Base-by-base conservation (phyloP, 352 stramenopile species). In the Phytophthora pinifolia region DNA sequence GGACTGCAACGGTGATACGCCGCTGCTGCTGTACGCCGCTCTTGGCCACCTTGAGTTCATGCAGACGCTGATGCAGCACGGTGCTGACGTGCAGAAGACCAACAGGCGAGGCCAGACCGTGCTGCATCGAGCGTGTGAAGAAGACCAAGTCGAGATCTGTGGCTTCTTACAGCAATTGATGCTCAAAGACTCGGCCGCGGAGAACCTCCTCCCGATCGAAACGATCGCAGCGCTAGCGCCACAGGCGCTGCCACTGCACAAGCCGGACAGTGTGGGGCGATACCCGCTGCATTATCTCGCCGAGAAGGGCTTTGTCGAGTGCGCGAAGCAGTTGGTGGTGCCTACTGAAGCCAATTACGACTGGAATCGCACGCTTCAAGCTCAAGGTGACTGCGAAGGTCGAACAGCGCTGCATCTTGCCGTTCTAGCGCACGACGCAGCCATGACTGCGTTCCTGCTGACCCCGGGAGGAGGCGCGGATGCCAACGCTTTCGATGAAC, bases 111-210 rank as follows among this genome's bases (percentile, higher is more conserved):
- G 62, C 1, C 62, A 72, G 30, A 88, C 73, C 12, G 72, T 76
- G 2, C 56, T 89, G n/a, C 78, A 91, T 64, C 62, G 59, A 15
- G 80, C 76, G 14, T 91, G 80, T 30, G 66, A 78, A 9, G 44
- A 70, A 10, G 80, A 91, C 37, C 80, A 89, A 44, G 72, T 83
- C 6, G 80, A 91, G 54, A 50, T 76, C 27, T 80, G 73, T 14
- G 60, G 39, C 2, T 67, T 69, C 31, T 46, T 91, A 5, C 69
- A 82, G 25, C 52, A 53, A 14, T 37, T 68, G 9, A 62, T 76
- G 48, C 25, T 65, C 33, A 58, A 51, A 38, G 50, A 58, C 25
- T 67, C 44, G 1, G 46, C 53, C 17, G 33, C 42, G 2, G 55
- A 63, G 48, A 41, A 56, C 29, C 13, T 42, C 12, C 15, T 52